Evolutionary conservation across 2,329 filamentous ascomycete genomes (phyloP).

Genomic region (Aspergillus sp.): DNA sequence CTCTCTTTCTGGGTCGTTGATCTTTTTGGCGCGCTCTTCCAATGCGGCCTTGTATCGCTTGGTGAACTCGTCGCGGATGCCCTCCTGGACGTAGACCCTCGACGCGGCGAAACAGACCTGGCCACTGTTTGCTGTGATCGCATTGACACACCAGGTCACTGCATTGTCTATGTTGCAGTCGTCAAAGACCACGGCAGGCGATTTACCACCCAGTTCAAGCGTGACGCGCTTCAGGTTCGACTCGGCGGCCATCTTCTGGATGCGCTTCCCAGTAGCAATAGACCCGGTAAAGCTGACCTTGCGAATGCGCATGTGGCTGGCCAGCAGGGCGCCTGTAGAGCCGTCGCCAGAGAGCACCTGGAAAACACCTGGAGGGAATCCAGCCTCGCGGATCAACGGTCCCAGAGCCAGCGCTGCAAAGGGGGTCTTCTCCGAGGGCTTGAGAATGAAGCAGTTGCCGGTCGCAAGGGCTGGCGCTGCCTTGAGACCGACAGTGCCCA

Average conservation of each 20-base stretch:
- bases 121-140: slow-evolving; percentile 32
- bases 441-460: slow-evolving; percentile 68
- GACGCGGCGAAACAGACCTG: slow-evolving; percentile 35
- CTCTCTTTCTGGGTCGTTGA: neutral
- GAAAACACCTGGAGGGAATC: slow-evolving; percentile 58
- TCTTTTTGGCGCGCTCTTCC: neutral
- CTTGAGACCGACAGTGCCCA: slow-evolving; percentile 5
- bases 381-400: slow-evolving; percentile 50
- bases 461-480: slow-evolving; percentile 45
- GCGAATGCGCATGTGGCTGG: slow-evolving; percentile 29
- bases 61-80: slow-evolving; percentile 13
- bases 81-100: slow-evolving; percentile 34
- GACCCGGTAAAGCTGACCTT: slow-evolving; percentile 39
- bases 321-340: slow-evolving; percentile 48
- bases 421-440: slow-evolving; percentile 63
- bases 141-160: slow-evolving; percentile 29
- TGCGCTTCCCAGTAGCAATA: slow-evolving; percentile 27
- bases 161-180: slow-evolving; percentile 36
- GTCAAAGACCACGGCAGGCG: slow-evolving; percentile 34
- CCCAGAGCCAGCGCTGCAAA: slow-evolving; percentile 50
- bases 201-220: slow-evolving; percentile 38
- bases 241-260: slow-evolving; percentile 28
- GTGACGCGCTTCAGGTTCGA: slow-evolving; percentile 37
- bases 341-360: slow-evolving; percentile 63
- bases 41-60: slow-evolving; percentile 7